Percentiles rank a stretch among this genome's conserved stretches.
These are phyloP conservation scores for Biscogniauxia marginata DNA, from an alignment of 2,329 filamentous ascomycete species.

Conservation along the genomic window DNA sequence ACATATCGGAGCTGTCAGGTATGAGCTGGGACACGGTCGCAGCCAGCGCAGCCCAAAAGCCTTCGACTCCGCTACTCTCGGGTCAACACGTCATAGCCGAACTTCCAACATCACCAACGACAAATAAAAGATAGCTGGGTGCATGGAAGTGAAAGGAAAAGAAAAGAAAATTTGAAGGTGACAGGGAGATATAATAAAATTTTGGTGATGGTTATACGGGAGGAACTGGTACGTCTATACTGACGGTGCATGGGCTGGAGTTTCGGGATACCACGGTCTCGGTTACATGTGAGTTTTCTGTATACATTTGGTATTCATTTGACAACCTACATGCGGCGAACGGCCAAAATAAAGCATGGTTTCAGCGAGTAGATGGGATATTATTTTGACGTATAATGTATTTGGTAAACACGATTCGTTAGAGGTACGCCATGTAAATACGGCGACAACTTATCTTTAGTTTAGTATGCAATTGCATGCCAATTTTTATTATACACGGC, in stretches of 20 bases:
- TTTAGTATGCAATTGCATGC: too few species aligned
- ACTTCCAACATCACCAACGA: conserved; percentile 7
- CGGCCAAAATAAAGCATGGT: neutral
- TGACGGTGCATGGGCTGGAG: neutral
- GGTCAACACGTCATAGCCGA: conserved; percentile 9
- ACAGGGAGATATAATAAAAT: too few species aligned
- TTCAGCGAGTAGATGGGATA: neutral
- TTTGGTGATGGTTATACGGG: neutral
- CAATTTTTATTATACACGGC: too few species aligned
- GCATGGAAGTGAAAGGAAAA: neutral
- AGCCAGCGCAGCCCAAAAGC: conserved; percentile 7
- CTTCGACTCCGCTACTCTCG: conserved; percentile 10
- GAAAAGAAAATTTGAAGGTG: neutral
- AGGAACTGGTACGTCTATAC: neutral
- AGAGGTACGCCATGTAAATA: neutral
- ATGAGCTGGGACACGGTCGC: conserved; percentile 9
- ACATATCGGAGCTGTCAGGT: conserved; percentile 15
- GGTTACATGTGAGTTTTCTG: neutral
- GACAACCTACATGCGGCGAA: neutral
- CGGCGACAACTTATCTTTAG: neutral
- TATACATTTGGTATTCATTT: neutral
- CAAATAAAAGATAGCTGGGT: neutral
- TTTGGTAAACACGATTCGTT: neutral
- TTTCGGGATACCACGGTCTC: neutral
- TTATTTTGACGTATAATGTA: neutral